Base-by-base conservation (phyloP, 2,329 filamentous ascomycete genomes). In the Claviceps sp. region DNA sequence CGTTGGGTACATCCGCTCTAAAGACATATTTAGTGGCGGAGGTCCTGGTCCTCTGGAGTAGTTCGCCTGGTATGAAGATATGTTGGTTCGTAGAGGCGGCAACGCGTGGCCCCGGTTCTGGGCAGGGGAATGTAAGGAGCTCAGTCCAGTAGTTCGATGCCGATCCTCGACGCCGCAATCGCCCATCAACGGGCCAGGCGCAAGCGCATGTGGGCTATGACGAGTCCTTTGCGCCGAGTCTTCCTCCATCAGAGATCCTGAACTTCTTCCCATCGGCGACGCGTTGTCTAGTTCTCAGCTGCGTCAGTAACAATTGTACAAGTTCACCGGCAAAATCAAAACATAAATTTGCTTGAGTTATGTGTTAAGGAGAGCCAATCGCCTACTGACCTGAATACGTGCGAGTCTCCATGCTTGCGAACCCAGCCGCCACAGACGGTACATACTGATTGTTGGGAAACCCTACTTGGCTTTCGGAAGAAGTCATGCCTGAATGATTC, bases 1-100 rank as follows among this genome's bases (percentile, higher is more conserved):
- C 49, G 65, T 61, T 50, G 50, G 53, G 5, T 60, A 56, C 1
- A 57, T 37, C 47, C 57, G 57, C 14, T 54, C 54, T 0, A 57
- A 54, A 2, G 73, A 69, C 57, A 75, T 78, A 50, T 79, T 75
- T 55, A 76, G 68, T 1, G 76, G 76, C 1, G 76, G 74, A 3
- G 74, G 73, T 14, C 79, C 65, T 0, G 78, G 76, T 5, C 76
- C 74, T 5, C 76, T 75, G 1, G 76, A 70, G 57, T 76, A 79
- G 56, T 73, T 74, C 4, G 70, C 68, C n/a, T 45, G 36, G 16
- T 26, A 49, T 30, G 52, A 48, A 3, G 37, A 43, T 34, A 52
- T 49, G 44, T 48, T 44, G 24, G 36, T 14, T 47, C 46, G 49
- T n/a, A 53, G 37, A 38, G 48, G 43, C 3, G 72, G 72, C 57